These are phyloP conservation scores for Botrytis hyacinthi DNA, from an alignment of 2,329 filamentous ascomycete genomes.

Conservation along the genomic window DNA sequence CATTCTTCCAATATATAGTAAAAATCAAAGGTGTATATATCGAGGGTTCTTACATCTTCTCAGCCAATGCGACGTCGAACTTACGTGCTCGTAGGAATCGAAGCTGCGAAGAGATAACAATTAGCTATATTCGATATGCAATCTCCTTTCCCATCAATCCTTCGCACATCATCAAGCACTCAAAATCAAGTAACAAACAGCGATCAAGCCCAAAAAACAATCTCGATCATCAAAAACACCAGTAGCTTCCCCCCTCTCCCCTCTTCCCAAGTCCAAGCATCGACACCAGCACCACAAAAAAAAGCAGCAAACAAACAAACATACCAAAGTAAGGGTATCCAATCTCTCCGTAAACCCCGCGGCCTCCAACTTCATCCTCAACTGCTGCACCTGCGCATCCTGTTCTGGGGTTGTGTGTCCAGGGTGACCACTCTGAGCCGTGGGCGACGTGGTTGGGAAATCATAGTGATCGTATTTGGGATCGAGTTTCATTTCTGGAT, in stretches of 20 bases:
- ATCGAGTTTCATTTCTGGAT: constrained; percentile 53
- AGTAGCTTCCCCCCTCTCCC: neutral
- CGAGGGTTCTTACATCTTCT: constrained; percentile 71
- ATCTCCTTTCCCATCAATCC: neutral
- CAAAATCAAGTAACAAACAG: neutral
- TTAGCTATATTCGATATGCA: neutral
- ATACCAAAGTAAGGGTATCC: constrained; percentile 87
- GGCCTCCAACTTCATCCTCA: constrained; percentile 80
- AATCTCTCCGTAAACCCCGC: constrained; percentile 79
- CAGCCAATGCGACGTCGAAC: constrained; percentile 80
- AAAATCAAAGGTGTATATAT: neutral
- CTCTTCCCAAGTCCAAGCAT: neutral
- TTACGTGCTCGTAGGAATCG: constrained; percentile 92
- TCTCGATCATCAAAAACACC: neutral
- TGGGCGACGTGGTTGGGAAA: constrained; percentile 76
- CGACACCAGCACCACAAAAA: neutral
- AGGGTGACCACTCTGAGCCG: constrained; percentile 72
- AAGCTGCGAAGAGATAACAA: constrained; percentile 50
- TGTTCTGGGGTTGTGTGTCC: constrained; percentile 84
- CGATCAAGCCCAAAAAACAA: neutral
- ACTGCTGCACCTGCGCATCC: constrained; percentile 83
- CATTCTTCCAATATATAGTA: neutral
- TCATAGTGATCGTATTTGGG: constrained; percentile 97
- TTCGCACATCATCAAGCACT: neutral
- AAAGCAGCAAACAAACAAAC: constrained; percentile 36